Evolutionary conservation across 2,329 filamentous ascomycete genomes (phyloP), one percentile per base, ranked within the genome.

Genomic region (Trichoderma lentiforme): DNA sequence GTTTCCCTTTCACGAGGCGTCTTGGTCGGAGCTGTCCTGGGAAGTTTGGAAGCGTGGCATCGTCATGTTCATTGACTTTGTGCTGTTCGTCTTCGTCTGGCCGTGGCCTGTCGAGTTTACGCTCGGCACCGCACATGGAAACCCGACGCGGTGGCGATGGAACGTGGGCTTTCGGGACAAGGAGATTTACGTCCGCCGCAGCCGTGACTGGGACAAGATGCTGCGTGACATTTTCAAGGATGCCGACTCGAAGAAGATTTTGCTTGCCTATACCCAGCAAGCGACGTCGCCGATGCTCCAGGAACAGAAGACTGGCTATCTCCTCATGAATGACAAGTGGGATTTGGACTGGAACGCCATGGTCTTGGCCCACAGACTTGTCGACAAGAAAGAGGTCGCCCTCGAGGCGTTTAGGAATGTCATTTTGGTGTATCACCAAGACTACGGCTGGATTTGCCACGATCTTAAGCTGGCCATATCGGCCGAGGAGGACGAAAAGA

Each of bases 261-360:
- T 93, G 76, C 85, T 90, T 75, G 85, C 85, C 14, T 86, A 89
- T 72, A 82, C 97, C 60, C 81, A 90, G 73, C 86, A 89, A 2
- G 95, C 93, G 2, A 91, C 95, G 4, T 87, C 91, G 18, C 87
- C 90, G 26, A 82, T 89, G 76, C 85, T 90, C 67, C 84, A 95
- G 76, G 84, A 87, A 76, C 86, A 90, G 76, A 97, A 97, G 86
- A 97, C 94, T 34, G 94, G 94, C 24, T 97, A 97, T 79, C 82
- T 97, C 74, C 90, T 96, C 75, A 92, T 97, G 86, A 93, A 95
- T 79, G 88, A 87, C 73, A 88, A 94, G 73, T 98, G 94, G 91
- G 93, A 97, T 80, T 84, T 98, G 73, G 94, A 97, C 80, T 98
- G 95, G 87, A 86, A 86, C 61, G 87, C 87, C 24, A 98, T 98